These are phyloP conservation scores for Claviceps citrina DNA, from an alignment of 2,329 filamentous ascomycete genomes.

Conservation along the genomic window DNA sequence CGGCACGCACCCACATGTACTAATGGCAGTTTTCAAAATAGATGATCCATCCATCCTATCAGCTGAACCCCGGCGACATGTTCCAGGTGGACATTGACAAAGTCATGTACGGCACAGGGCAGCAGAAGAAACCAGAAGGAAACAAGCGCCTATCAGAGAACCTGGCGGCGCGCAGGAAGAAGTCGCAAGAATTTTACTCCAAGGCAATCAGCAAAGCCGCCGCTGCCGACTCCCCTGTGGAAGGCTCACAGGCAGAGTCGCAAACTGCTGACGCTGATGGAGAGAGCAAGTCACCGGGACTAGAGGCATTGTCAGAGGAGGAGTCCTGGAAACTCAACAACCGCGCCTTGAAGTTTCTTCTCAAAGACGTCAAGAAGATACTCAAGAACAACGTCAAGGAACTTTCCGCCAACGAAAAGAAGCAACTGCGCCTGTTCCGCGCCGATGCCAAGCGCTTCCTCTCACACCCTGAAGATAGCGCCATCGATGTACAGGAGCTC, in stretches of 20 bases:
- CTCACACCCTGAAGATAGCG: constrained; percentile 17
- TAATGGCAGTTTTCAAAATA: constrained; percentile 23
- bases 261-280: constrained; percentile 9
- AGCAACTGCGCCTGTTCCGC: constrained; percentile 58
- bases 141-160: constrained; percentile 13
- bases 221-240: neutral
- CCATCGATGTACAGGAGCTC: constrained; percentile 16
- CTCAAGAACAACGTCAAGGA: constrained; percentile 28
- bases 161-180: constrained; percentile 14
- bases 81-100: constrained; percentile 87
- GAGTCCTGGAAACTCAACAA: constrained; percentile 14
- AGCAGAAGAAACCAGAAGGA: constrained; percentile 38
- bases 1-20: no score
- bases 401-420: constrained; percentile 57
- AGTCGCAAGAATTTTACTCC: constrained; percentile 13
- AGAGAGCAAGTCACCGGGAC: neutral
- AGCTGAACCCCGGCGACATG: constrained; percentile 93
- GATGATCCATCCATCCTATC: constrained; percentile 87
- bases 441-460: constrained; percentile 49
- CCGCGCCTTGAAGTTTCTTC: constrained; percentile 14
- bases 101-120: constrained; percentile 77
- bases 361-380: constrained; percentile 19
- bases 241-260: constrained; percentile 8
- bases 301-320: constrained; percentile 10
- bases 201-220: constrained; percentile 7